phyloP scores from a whole-genome alignment of 163 green algal species.

The Scenedesmus sp. region DNA sequence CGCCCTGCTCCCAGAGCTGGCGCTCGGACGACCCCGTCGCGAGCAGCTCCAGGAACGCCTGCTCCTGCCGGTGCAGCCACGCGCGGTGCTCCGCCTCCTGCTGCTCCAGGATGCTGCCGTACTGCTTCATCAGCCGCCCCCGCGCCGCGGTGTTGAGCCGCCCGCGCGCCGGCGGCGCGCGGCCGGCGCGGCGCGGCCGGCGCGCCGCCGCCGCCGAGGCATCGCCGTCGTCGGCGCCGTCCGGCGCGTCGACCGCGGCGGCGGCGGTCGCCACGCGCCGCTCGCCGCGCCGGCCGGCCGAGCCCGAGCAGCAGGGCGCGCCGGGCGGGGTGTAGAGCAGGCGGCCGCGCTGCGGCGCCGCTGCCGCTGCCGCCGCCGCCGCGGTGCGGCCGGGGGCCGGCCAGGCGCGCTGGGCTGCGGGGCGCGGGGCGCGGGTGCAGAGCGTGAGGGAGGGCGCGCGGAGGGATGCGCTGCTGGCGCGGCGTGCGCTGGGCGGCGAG shows the following conservation, averaged over 20 bases:
- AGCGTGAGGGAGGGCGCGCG: no score
- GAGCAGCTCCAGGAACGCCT: conserved; percentile 20
- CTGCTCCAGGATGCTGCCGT: conserved; percentile 9
- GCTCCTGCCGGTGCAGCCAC: conserved; percentile 26
- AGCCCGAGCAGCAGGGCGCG: neutral
- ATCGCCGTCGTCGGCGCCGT: neutral
- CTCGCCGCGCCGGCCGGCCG: neutral
- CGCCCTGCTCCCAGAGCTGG: conserved; percentile 14
- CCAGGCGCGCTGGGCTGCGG: no score
- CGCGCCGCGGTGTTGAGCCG: neutral
- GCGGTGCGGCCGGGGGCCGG: neutral
- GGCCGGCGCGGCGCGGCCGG: no score
- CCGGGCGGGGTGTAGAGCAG: neutral
- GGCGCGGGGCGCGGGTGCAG: no score
- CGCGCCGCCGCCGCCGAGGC: neutral
- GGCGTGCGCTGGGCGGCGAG: no score
- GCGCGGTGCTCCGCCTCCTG: conserved; percentile 17
- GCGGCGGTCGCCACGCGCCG: no score
- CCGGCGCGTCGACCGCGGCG: neutral
- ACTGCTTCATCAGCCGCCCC: conserved; percentile 1
- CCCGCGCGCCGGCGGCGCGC: no score
- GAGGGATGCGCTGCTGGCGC: no score
- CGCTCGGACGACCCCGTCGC: conserved; percentile 21
- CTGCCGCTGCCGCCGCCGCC: neutral
- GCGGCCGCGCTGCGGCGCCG: neutral